Conservation (phyloP, 176 grass and related monocot genomes). For the Tuctoria greenei region DNA sequence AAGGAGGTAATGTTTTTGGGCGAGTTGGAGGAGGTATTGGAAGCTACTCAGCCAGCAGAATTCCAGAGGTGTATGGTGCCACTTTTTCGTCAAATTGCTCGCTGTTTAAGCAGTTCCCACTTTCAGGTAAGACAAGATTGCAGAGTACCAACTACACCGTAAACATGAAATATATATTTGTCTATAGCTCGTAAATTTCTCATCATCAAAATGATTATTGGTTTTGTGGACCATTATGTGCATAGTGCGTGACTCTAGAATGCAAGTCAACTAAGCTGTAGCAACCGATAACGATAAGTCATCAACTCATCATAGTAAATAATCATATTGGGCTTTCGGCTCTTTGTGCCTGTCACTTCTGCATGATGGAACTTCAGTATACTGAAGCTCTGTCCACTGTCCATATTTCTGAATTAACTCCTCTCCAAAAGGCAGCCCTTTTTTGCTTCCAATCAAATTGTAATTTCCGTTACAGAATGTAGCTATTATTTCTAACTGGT, state of each 20-base stretch:
- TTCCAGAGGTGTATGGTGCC: conserved; percentile 74
- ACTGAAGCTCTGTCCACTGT: background rate
- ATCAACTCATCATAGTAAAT: conserved; percentile 28
- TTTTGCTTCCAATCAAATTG: background rate
- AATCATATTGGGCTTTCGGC: conserved; percentile 18
- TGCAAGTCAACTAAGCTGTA: conserved; percentile 33
- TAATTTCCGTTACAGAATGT: background rate
- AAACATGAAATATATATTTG: background rate
- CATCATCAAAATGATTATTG: conserved; percentile 7
- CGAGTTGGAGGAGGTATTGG: conserved; percentile 69
- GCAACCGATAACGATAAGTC: conserved; percentile 5
- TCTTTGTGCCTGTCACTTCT: background rate
- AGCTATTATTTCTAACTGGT: background rate
- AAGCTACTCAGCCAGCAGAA: conserved; percentile 64
- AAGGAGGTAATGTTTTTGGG: conserved; percentile 87
- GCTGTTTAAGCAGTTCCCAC: conserved; percentile 66
- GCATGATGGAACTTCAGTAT: conserved; percentile 6
- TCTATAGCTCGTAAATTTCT: conserved; percentile 3
- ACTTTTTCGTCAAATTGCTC: conserved; percentile 62
- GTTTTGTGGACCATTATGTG: conserved; percentile 2
- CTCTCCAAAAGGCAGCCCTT: background rate
- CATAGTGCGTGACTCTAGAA: background rate
- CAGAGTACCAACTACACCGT: conserved; percentile 3
- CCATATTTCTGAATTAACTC: conserved; percentile 26
- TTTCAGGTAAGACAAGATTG: conserved; percentile 62